Percentiles rank a stretch among this genome's conserved stretches.
These are phyloP conservation scores for Clitopilus hobsonii DNA, from an alignment of 768 basidiomycete genomes.

Conservation along the genomic window DNA sequence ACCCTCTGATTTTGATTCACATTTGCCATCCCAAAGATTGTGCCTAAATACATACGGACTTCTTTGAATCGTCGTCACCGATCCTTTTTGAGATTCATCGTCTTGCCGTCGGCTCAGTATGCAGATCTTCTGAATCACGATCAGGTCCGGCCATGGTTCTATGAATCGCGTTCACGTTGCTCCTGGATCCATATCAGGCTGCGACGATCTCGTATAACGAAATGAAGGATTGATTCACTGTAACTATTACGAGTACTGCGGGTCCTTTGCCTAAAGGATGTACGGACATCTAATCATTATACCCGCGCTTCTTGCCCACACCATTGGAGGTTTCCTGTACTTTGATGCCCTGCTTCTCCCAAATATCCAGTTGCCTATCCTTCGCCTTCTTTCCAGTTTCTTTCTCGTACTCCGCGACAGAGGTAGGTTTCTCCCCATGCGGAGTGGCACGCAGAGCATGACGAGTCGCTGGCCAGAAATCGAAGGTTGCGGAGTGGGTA, in stretches of 20 bases:
- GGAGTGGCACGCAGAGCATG: constrained; percentile 82
- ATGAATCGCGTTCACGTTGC: neutral
- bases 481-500: constrained; percentile 77
- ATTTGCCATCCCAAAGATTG: too few relatives aligned
- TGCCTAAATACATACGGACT: neutral
- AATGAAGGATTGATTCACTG: neutral
- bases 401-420: constrained; percentile 65
- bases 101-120: neutral
- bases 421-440: constrained; percentile 73
- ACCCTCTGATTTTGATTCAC: too few relatives aligned
- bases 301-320: constrained; percentile 41
- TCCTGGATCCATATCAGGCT: neutral
- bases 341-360: constrained; percentile 59
- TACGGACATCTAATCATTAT: constrained; percentile 46
- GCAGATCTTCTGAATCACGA: neutral
- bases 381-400: constrained; percentile 63
- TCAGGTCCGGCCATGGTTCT: neutral
- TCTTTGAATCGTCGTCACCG: neutral
- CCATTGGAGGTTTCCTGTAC: constrained; percentile 25
- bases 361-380: constrained; percentile 70
- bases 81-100: neutral
- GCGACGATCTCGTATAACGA: neutral
- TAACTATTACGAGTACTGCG: neutral
- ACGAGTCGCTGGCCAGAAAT: constrained; percentile 74
- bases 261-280: neutral